Evolutionary conservation across 2,329 filamentous ascomycete species (phyloP).

Genomic region (Penicillium frequentans): DNA sequence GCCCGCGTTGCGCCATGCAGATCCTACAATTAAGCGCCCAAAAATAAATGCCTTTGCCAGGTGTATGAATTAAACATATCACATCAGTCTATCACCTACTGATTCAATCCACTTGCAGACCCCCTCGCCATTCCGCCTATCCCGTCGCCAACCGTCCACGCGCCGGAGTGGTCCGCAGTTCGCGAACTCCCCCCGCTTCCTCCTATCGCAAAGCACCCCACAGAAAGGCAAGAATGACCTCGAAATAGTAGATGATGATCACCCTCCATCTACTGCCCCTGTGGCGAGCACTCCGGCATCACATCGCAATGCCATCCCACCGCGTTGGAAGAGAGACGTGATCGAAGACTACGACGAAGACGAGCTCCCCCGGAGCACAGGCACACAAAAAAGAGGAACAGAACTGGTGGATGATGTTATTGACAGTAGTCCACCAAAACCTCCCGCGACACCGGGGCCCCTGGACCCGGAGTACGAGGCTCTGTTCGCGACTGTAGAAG

Average conservation of each 20-base stretch:
- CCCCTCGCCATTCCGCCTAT: conserved; percentile 31
- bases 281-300: conserved; percentile 3
- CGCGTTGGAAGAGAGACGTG: conserved; percentile 19
- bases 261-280: conserved; percentile 13
- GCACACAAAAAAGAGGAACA: neutral
- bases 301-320: neutral
- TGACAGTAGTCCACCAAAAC: conserved; percentile 17
- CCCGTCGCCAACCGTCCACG: conserved; percentile 26
- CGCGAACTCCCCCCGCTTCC: conserved; percentile 34
- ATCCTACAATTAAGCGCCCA: neutral
- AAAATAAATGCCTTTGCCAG: conserved; percentile 16
- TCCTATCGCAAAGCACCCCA: conserved; percentile 27
- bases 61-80: conserved; percentile 3
- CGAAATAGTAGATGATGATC: conserved; percentile 25
- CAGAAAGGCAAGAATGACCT: conserved; percentile 5
- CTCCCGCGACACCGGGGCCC: conserved; percentile 4
- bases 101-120: conserved; percentile 11
- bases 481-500: conserved; percentile 28
- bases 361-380: conserved; percentile 6
- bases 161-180: conserved; percentile 32
- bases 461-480: conserved; percentile 30
- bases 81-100: neutral
- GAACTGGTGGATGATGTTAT: conserved; percentile 11
- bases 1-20: neutral
- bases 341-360: conserved; percentile 31